These are phyloP conservation scores for Rhodosporidiobolus sp. DNA, from an alignment of 768 basidiomycete species.

Conservation along the genomic window DNA sequence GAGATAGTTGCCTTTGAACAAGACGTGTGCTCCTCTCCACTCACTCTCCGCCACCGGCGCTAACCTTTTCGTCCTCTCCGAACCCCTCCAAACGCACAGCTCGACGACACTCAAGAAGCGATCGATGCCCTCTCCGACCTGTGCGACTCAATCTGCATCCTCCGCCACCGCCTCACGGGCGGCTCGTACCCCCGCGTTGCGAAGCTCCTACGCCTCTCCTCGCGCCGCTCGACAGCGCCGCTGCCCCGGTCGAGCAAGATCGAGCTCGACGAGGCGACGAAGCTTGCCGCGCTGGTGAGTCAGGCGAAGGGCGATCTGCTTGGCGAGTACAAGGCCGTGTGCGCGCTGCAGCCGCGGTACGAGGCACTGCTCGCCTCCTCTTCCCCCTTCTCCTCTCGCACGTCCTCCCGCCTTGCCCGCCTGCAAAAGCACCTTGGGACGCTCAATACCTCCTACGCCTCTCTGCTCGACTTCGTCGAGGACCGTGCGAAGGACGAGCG, in stretches of 20 bases:
- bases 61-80: neutral
- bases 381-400: neutral
- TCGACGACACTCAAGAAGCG: conserved; percentile 6
- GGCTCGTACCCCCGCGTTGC: neutral
- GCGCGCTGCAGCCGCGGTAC: neutral
- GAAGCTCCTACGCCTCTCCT: neutral
- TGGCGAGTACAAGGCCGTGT: neutral
- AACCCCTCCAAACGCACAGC: neutral
- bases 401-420: neutral
- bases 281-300: neutral
- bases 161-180: conserved; percentile 15
- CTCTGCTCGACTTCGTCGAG: conserved; percentile 26
- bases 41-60: too few species aligned
- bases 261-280: neutral
- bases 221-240: too few species aligned
- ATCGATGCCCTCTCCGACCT: conserved; percentile 8
- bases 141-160: neutral
- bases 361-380: neutral
- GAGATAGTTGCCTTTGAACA: neutral
- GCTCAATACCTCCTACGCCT: conserved; percentile 1
- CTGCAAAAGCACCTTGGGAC: neutral
- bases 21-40: neutral
- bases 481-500: conserved; percentile 15
- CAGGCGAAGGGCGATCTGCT: neutral
- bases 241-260: neutral